These are phyloP conservation scores for Fusarium coffeatum DNA, from an alignment of 2,329 filamentous ascomycete genomes.

Conservation along the genomic window DNA sequence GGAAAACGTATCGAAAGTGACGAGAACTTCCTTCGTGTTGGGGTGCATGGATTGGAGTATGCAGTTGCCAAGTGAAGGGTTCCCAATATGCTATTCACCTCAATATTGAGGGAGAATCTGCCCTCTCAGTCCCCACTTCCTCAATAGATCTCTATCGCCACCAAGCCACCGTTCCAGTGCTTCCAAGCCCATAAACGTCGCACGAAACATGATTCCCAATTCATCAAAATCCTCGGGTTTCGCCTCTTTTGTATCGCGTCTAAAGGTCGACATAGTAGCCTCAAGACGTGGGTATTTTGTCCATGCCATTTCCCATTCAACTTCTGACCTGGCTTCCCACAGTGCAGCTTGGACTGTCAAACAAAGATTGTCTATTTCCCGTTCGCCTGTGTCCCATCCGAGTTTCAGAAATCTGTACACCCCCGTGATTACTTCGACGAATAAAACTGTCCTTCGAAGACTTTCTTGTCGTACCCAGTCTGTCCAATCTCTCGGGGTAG, in stretches of 20 bases:
- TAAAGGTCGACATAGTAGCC: not conserved
- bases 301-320: not conserved
- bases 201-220: not conserved
- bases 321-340: slow-evolving; percentile 3
- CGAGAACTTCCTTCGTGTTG: not conserved
- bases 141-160: not conserved
- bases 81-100: no score
- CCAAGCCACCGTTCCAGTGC: not conserved
- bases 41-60: not conserved
- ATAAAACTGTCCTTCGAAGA: not conserved
- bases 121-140: not conserved
- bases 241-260: not conserved
- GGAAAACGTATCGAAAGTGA: not conserved
- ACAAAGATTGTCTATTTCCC: not conserved
- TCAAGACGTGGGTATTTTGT: not conserved
- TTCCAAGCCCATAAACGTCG: not conserved
- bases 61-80: accelerated
- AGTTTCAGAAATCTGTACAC: not conserved
- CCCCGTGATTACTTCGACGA: not conserved
- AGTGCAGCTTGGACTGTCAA: not conserved
- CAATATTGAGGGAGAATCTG: not conserved
- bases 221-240: not conserved
- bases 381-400: not conserved
- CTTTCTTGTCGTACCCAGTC: not conserved
- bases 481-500: not conserved